Base-by-base conservation (phyloP, 1,284 basidiomycete species). In the Marasmius oreades region DNA sequence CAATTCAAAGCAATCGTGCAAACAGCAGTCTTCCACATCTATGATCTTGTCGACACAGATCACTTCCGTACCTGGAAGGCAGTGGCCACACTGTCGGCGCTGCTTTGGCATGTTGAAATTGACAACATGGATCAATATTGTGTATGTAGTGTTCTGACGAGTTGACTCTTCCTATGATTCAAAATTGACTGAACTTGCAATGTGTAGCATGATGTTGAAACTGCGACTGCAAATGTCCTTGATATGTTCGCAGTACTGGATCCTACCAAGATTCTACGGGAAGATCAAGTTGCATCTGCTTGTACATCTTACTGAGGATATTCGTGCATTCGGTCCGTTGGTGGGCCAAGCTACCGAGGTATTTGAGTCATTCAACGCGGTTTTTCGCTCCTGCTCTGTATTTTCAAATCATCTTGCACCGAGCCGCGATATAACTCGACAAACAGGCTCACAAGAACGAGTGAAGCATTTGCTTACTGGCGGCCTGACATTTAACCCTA, bases 1-100 rank as follows among this genome's bases (percentile, higher is more conserved):
- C 74, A 78, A 18, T 73, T 78, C 55, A 75, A 76, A 58, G 63
- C 60, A 0, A 52, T 79, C 4, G 61, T 63, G 8, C 76, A 75
- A 52, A 53, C 68, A 0, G 65, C 62, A 12, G 42, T 62, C 0
- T 76, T 76, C 56, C 67, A 70, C 56, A 37, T 73, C 1, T 60
- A 73, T 46, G 66, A 69, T 61, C 58, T 73, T 6, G 64, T 70
- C 2, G 36, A 58, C 47, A 28, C 20, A 1, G 47, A 36, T 39
- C 44, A 48, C 22, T 68, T 64, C 54, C 11, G 34, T 10, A 53
- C 69, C 3, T 66, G 60, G 36, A 68, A 67, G 47, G 66, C 70
- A 1, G 52, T 67, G 11, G 68, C 67, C 18, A 61, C 64, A 33
- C 61, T 74, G n/a, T 48, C 58, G 3, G 64, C 67, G 11, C 60